phyloP scores from a whole-genome alignment of 2,329 filamentous ascomycete species.

The Botrytis medusae region DNA sequence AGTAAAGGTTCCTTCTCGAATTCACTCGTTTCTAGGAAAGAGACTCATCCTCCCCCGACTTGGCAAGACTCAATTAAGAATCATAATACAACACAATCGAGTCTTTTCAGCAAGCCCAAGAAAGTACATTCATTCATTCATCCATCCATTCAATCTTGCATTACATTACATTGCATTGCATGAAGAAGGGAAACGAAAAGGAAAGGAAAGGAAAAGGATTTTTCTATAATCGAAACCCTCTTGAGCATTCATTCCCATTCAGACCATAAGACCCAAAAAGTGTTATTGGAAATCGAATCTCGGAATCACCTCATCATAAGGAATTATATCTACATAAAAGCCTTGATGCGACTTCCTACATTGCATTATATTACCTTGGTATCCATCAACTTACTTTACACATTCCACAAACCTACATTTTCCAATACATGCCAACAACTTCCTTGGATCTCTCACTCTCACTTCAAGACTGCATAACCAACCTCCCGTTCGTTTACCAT shows the following conservation, averaged over 20 bases:
- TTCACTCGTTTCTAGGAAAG: not conserved
- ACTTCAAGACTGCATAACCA: not conserved
- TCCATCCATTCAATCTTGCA: not conserved
- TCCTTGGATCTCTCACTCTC: not conserved
- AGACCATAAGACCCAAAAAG: not conserved
- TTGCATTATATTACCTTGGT: not conserved
- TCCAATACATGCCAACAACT: conserved; percentile 2
- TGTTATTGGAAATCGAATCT: not conserved
- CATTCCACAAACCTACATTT: conserved; percentile 3
- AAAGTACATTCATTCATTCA: not conserved
- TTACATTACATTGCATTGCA: not conserved
- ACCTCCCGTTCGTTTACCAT: conserved; percentile 7
- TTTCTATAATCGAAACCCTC: not conserved
- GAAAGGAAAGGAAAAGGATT: not conserved
- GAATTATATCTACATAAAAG: not conserved
- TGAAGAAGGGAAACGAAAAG: not conserved
- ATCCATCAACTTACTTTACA: not conserved
- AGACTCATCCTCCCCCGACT: not conserved
- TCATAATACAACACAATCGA: not conserved
- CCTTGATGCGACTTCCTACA: conserved; percentile 3
- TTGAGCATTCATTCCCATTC: not conserved
- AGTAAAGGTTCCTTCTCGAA: not conserved
- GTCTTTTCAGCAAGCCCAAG: not conserved
- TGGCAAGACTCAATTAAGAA: not conserved
- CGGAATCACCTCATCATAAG: conserved; percentile 6